Evolutionary conservation across 306 rosid species (phyloP), one percentile per base, ranked within the genome.

Genomic region (Quercus glauca): DNA sequence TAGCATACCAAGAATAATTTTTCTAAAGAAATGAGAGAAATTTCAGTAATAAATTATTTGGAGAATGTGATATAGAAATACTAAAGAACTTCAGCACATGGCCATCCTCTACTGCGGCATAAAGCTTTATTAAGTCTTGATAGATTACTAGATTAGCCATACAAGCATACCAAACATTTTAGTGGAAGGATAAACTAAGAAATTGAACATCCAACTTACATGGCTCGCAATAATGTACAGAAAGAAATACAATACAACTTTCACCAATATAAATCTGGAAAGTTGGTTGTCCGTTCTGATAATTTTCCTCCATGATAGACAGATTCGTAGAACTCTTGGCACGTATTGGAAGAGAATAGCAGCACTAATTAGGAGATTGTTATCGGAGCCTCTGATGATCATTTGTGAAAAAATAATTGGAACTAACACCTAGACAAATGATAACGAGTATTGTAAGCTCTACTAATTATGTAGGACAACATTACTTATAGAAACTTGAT

Each of bases 191-290:
- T 31, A 31, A 3, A 4, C 33, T 31, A 31, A 31, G 33, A 31
- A 31, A 31, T 31, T 31, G 33, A 31, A 31, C 33, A 31, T 31
- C 33, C 60, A 57, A 76, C 88, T 97, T 87, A 94, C 98, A 85
- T 94, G 98, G 79, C 98, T 88, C 55, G 98, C 94, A 64, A 91
- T 92, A 93, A 94, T 91, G 88, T 94, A 91, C 28, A 93, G 96
- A 55, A 93, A 87, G 83, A 93, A 96, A 86, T 93, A 89, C 78
- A 93, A 91, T 74, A 91, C 97, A 76, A 94, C 98, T 86, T 97
- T 97, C 56, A 96, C 97, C 98, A 97, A 92, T 15, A 31, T 0
- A 31, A 31, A 31, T 31, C 91, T 92, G 6, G 94, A 90, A 71
- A 94, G 90, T 74, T 89, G 89, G 76, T 93, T 94, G 20, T 97